Evolutionary conservation across 176 grass and related monocot genomes (phyloP).

Genomic region (Cymbopogon citratus): DNA sequence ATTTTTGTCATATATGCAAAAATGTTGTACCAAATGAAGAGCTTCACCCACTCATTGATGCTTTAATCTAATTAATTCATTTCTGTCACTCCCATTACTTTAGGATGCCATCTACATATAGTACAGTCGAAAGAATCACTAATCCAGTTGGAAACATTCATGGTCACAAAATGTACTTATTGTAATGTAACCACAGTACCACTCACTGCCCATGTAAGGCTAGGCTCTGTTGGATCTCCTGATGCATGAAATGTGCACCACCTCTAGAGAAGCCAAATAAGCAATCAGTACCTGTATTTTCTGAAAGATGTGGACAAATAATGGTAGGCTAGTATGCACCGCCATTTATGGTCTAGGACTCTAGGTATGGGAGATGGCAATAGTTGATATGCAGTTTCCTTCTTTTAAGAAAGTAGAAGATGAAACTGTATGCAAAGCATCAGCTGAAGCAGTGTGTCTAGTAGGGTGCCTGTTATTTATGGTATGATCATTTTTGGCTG

Average conservation of each 20-base stretch:
- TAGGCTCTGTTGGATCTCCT: background rate
- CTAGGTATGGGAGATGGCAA: background rate
- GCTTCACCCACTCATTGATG: background rate
- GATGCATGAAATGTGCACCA: background rate
- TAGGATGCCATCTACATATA: background rate
- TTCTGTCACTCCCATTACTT: background rate
- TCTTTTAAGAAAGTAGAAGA: background rate
- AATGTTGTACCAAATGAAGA: background rate
- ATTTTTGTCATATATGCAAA: background rate
- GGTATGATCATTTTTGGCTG: background rate
- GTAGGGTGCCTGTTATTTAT: background rate
- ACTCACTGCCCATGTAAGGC: background rate
- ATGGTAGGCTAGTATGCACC: background rate
- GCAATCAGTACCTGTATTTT: background rate
- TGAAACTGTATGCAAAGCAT: background rate
- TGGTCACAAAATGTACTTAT: background rate
- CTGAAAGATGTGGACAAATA: background rate
- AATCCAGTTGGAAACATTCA: background rate
- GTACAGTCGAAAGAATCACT: background rate
- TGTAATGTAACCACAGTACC: background rate
- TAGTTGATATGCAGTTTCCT: background rate
- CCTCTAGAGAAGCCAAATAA: background rate
- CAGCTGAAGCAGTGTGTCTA: background rate
- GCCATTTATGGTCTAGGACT: background rate
- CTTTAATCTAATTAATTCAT: background rate